Evolutionary conservation across 1,139 yeast species (phyloP), one percentile per base, ranked within the genome.

Genomic region (Taphrina communis): DNA sequence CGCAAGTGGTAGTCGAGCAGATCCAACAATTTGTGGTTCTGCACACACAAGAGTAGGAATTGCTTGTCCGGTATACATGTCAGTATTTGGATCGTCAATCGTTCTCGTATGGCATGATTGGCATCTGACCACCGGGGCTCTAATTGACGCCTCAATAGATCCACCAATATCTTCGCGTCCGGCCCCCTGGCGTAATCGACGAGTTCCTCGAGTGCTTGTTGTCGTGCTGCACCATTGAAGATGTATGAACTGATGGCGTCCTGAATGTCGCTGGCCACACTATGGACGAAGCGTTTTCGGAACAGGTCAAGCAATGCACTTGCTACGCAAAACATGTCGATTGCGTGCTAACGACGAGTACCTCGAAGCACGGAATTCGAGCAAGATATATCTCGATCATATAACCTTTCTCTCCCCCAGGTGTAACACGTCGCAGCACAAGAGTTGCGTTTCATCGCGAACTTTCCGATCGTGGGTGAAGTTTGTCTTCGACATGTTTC

Each of bases 41-140:
- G 46, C 8, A 48, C 65, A 25, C 53, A 38, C 19, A 42, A 38
- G 36, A 36, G 31, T 17, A 60, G 21, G 12, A 48, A 17, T 3
- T 6, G 17, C 17, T 11, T 12, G 38, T 39, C 38, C 6, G 31
- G n/a, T 11, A 60, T 50, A 14, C 57, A 25, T n/a, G 48, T 51
- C 25, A 60, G 21, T n/a, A 60, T 38, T 14, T 48, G 48, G 1
- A 60, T 39, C 48, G 56, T 48, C 55, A 48, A 38, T 48, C 53
- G 56, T 39, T 60, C 65, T 21, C 65, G 65, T 21, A 51, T 14
- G 35, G 48, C 53, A 35, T 51, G 56, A 21, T 38, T 41, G 12
- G 57, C 42, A 36, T 60, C 65, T 17, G 53, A 48, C 65, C 65
- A 60, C 31, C 65, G 65, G 9, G 65, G 65, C 50, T 42, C 65